phyloP scores from a whole-genome alignment of 495 filamentous ascomycete genomes.

The Podospora comata region DNA sequence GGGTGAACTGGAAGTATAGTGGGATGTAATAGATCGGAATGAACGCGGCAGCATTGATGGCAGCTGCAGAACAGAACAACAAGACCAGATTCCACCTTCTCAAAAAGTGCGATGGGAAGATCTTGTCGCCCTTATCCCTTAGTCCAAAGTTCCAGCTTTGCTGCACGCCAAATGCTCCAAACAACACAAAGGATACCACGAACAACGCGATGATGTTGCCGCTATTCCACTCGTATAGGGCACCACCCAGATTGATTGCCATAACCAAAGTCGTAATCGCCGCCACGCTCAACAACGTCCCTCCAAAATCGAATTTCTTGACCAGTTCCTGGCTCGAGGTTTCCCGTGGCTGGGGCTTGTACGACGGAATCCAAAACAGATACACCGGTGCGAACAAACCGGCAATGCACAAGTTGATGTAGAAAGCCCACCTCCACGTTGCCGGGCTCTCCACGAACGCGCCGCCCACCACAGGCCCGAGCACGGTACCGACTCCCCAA shows the following conservation, averaged over 20 bases:
- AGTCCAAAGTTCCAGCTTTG: constrained; percentile 47
- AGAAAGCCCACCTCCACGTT: constrained; percentile 64
- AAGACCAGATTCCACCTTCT: constrained; percentile 40
- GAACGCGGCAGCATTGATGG: constrained; percentile 36
- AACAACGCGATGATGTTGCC: constrained; percentile 52
- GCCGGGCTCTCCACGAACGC: constrained; percentile 52
- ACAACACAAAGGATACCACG: constrained; percentile 47
- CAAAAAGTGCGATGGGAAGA: constrained; percentile 56
- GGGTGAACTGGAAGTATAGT: constrained; percentile 59
- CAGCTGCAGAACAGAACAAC: constrained; percentile 40
- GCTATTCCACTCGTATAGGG: constrained; percentile 50
- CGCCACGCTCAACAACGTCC: constrained; percentile 40
- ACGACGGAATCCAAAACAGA: constrained; percentile 50
- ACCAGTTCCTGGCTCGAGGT: constrained; percentile 33
- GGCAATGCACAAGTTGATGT: constrained; percentile 63
- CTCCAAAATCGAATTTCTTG: constrained; percentile 42
- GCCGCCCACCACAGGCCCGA: constrained; percentile 63
- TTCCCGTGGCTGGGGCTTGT: constrained; percentile 41
- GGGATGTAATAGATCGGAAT: constrained; percentile 50
- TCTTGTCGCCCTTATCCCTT: constrained; percentile 43
- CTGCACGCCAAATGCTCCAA: constrained; percentile 48
- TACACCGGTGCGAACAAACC: constrained; percentile 55
- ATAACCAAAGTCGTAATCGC: constrained; percentile 43
- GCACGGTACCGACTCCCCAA: constrained; percentile 53
- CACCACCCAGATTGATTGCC: constrained; percentile 56